These are phyloP conservation scores for Eucalyptus cloeziana DNA, from an alignment of 345 rosid genomes.

Conservation along the genomic window DNA sequence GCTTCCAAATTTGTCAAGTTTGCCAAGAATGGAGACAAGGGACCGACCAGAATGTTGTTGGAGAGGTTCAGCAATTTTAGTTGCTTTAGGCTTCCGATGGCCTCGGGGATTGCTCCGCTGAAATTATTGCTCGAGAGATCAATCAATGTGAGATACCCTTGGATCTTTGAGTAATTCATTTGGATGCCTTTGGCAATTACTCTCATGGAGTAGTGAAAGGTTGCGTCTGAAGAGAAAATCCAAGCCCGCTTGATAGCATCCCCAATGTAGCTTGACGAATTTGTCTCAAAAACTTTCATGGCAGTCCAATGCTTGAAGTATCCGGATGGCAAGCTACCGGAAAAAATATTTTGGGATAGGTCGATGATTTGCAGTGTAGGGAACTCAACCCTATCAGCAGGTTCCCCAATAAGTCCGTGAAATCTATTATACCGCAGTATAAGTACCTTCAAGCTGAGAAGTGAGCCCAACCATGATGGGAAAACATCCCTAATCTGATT, in stretches of 20 bases:
- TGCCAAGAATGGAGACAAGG: too few species aligned
- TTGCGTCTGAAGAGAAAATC: too few species aligned
- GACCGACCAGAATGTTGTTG: not conserved
- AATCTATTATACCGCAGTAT: not conserved
- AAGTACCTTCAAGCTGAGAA: not conserved
- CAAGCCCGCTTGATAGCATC: too few species aligned
- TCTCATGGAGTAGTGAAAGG: not conserved
- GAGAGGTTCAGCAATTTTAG: not conserved
- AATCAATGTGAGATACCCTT: not conserved
- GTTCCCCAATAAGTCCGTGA: not conserved
- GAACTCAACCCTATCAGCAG: not conserved
- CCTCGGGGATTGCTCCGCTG: not conserved
- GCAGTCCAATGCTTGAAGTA: too few species aligned
- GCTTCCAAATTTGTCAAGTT: too few species aligned
- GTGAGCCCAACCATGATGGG: constrained; percentile 3
- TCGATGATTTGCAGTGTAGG: not conserved
- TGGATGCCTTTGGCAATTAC: not conserved
- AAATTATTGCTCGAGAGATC: not conserved
- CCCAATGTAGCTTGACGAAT: too few species aligned
- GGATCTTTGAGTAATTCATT: not conserved
- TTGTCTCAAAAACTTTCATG: too few species aligned
- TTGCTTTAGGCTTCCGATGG: not conserved
- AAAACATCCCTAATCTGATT: not conserved
- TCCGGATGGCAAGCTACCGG: too few species aligned
- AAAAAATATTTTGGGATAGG: not conserved